A percentile compares a stretch with the other conserved stretches of the same genome.
phyloP scores from a whole-genome alignment of 1,284 basidiomycete genomes.

The Trametes versicolor region DNA sequence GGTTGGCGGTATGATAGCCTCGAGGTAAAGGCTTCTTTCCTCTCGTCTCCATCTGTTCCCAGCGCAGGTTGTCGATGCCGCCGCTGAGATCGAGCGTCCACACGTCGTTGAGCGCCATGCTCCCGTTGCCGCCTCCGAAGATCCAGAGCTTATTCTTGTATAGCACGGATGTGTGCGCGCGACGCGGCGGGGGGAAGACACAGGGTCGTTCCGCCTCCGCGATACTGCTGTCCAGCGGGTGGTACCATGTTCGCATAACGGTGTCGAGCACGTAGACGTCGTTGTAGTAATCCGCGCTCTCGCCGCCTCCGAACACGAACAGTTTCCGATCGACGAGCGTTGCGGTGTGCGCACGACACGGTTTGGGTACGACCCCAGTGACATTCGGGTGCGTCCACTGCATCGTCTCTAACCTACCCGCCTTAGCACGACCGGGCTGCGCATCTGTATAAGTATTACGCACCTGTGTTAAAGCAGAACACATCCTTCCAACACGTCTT shows the following conservation, averaged over 20 bases:
- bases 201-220: slow-evolving; percentile 11
- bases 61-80: slow-evolving; percentile 61
- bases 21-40: slow-evolving; percentile 69
- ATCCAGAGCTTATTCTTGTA: slow-evolving; percentile 83
- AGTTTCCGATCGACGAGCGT: slow-evolving; percentile 86
- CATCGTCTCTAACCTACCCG: slow-evolving; percentile 75
- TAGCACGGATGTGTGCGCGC: slow-evolving; percentile 88
- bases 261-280: slow-evolving; percentile 88
- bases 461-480: slow-evolving; percentile 88
- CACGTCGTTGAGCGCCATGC: slow-evolving; percentile 89
- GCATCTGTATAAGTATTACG: slow-evolving; percentile 35
- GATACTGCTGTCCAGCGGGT: slow-evolving; percentile 54
- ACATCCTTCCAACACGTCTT: slow-evolving; percentile 81
- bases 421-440: background rate
- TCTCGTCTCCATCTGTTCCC: slow-evolving; percentile 67
- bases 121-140: slow-evolving; percentile 93
- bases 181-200: slow-evolving; percentile 67
- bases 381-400: slow-evolving; percentile 87
- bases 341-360: slow-evolving; percentile 89
- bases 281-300: slow-evolving; percentile 81
- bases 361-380: slow-evolving; percentile 79
- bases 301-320: slow-evolving; percentile 88
- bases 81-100: slow-evolving; percentile 82
- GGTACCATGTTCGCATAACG: slow-evolving; percentile 71
- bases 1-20: slow-evolving; percentile 92